Percentiles rank a stretch among this genome's conserved stretches.
Evolutionary conservation across 2,329 filamentous ascomycete genomes (phyloP).

Genomic region (Cordyceps sp.): DNA sequence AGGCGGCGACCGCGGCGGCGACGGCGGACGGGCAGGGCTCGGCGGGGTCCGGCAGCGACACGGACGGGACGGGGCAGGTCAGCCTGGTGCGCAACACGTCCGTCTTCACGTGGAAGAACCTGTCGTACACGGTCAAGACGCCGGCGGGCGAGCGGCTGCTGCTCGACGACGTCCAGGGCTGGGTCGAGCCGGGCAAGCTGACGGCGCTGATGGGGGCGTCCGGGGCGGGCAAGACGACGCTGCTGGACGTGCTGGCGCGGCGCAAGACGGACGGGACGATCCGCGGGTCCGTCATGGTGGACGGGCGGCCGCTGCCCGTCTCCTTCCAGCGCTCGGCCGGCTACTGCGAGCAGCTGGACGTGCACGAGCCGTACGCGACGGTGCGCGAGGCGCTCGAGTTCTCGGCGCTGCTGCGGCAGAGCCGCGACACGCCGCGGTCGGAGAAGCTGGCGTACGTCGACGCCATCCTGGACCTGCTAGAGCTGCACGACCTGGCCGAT

Average conservation of each 20-base stretch:
- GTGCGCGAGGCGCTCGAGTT: slow-evolving; percentile 48
- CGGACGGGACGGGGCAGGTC: background rate
- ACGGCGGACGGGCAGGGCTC: slow-evolving; percentile 46
- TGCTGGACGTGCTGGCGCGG: slow-evolving; percentile 57
- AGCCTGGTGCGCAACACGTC: slow-evolving; percentile 20
- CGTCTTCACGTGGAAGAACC: slow-evolving; percentile 72
- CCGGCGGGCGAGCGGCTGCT: slow-evolving; percentile 38
- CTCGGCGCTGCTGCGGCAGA: slow-evolving; percentile 43
- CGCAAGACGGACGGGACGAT: slow-evolving; percentile 47
- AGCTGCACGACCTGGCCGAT: slow-evolving; percentile 42
- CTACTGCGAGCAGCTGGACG: slow-evolving; percentile 45
- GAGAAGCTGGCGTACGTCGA: slow-evolving; percentile 46
- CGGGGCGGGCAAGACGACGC: slow-evolving; percentile 75
- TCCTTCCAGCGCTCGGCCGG: slow-evolving; percentile 46
- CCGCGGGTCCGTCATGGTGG: slow-evolving; percentile 37
- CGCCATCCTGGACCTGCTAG: slow-evolving; percentile 40
- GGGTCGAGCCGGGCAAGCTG: slow-evolving; percentile 59
- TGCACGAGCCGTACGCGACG: slow-evolving; percentile 45
- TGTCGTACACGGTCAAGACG: slow-evolving; percentile 60
- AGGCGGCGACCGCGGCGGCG: no score
- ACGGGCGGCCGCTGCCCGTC: slow-evolving; percentile 36
- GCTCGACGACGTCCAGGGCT: slow-evolving; percentile 43
- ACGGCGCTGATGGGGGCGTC: slow-evolving; percentile 72
- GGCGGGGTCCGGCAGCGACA: slow-evolving; percentile 22
- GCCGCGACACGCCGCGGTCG: slow-evolving; percentile 30